Percentiles rank a stretch among this genome's conserved stretches.
Evolutionary conservation across 169 alveolate species (phyloP).

Genomic region (Plasmodium coatneyi): DNA sequence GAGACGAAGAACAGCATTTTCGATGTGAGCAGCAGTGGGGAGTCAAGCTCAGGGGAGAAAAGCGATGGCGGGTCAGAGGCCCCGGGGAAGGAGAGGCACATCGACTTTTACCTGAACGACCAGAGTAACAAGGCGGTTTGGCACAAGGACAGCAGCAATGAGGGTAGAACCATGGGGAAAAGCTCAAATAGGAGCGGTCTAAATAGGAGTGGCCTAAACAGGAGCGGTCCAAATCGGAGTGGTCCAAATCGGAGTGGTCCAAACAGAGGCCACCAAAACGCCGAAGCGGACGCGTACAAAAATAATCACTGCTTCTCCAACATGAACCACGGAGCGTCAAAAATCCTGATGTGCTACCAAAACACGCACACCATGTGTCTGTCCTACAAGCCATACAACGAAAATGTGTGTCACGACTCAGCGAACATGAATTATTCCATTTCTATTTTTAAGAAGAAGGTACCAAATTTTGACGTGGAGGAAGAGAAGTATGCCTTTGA

Average conservation of each 20-base stretch:
- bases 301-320: background rate
- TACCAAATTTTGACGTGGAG: slow-evolving; percentile 11
- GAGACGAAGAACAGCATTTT: slow-evolving; percentile 39
- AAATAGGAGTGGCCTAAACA: background rate
- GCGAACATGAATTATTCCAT: slow-evolving; percentile 17
- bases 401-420: slow-evolving; percentile 1
- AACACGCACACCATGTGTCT: slow-evolving; percentile 58
- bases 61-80: background rate
- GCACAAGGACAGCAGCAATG: background rate
- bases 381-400: slow-evolving; percentile 19
- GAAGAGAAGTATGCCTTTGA: slow-evolving; percentile 2
- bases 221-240: background rate
- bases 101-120: background rate
- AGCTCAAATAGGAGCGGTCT: background rate
- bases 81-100: background rate
- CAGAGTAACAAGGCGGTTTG: background rate
- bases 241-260: background rate
- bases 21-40: slow-evolving; percentile 30
- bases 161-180: background rate
- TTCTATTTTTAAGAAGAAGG: slow-evolving; percentile 29
- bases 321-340: slow-evolving; percentile 5
- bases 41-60: background rate
- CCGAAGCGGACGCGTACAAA: background rate
- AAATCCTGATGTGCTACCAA: slow-evolving; percentile 40
- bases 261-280: background rate